Evolutionary conservation across 139 green algal genomes (phyloP).

Genomic region (Chlamydomonas urium): DNA sequence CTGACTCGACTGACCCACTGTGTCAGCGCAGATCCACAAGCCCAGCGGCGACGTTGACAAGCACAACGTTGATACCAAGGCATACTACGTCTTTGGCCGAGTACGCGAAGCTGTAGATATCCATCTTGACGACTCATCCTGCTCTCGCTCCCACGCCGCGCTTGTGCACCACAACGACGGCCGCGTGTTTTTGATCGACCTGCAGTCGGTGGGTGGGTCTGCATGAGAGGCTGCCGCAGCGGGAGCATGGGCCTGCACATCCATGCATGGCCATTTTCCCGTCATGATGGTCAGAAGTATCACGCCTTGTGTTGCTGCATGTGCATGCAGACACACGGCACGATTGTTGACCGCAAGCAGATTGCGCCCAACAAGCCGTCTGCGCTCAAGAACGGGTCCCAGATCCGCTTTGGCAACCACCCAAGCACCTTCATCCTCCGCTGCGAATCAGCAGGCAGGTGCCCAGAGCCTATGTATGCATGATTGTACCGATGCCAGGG

Average conservation of each 20-base stretch:
- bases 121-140: constrained; percentile 29
- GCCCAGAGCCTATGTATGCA: no score
- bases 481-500: no score
- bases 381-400: constrained; percentile 23
- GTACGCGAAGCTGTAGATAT: constrained; percentile 32
- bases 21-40: not conserved
- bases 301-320: not conserved
- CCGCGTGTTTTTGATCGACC: constrained; percentile 67
- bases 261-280: no score
- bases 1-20: no score
- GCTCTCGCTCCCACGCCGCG: constrained; percentile 51
- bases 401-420: constrained; percentile 23
- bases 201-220: constrained; percentile 39
- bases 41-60: not conserved
- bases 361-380: constrained; percentile 38
- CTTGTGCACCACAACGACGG: constrained; percentile 70
- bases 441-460: constrained; percentile 37
- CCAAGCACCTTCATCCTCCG: constrained; percentile 14
- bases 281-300: not conserved
- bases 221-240: not conserved
- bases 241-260: no score
- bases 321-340: constrained; percentile 49
- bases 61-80: constrained; percentile 6
- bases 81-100: constrained; percentile 20
- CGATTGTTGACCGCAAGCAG: constrained; percentile 27